Evolutionary conservation across 805 yeast genomes (phyloP), one percentile per base, ranked within the genome.

Genomic region (Debaryomyces maramus): DNA sequence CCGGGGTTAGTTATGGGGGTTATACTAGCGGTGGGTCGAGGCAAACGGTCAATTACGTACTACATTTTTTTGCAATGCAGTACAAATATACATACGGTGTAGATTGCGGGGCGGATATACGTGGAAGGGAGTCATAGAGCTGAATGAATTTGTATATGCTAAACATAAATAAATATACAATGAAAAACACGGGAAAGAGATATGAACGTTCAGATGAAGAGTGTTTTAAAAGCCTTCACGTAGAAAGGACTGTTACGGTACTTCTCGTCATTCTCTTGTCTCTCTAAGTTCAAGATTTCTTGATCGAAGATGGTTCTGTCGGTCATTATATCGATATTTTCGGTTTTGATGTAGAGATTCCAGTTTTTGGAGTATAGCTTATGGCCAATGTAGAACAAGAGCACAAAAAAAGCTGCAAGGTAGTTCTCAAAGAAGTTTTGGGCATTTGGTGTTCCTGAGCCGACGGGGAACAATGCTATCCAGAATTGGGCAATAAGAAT

Each of bases 401-500:
- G 33, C 23, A 65, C 51, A n/a, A 64, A 64, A 17, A 58, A 48
- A 18, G 60, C 65, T 35, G 65, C 70, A 39, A 64, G 51, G 47
- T 64, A 64, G 32, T 48, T 49, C 40, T 64, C 61, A 55, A 65
- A 65, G 40, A 65, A 65, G 41, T 52, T 50, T 10, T 42, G 33
- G 11, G 55, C 67, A 36, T 51, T 44, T n/a, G 65, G 60, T 21
- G 43, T 55, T 15, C 53, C 48, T 7, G 51, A 50, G 3, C 60
- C 67, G 40, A 59, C 46, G 6, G 75, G 75, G 58, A 46, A 69
- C 40, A 69, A 63, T 4, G 74, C 70, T 34, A 69, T 67, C 72
- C 72, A 69, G 51, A 69, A 69, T 50, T 69, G 73, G 17, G 69
- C 72, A 39, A 69, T 52, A 47, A 69, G 56, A 36, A 69, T 60